These are phyloP conservation scores for Candida glucosophila DNA, from an alignment of 1,139 yeast species.

Conservation along the genomic window DNA sequence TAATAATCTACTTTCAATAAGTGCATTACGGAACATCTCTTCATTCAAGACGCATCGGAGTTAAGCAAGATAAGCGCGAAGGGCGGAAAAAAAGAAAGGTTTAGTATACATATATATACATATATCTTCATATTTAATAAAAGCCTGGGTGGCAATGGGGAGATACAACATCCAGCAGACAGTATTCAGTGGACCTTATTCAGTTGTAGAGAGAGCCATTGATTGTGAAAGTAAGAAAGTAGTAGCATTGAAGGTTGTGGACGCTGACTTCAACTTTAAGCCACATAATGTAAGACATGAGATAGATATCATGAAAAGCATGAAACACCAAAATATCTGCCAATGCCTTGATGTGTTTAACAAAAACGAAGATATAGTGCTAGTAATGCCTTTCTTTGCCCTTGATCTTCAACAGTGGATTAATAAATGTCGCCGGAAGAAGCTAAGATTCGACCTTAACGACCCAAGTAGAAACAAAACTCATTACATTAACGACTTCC, in stretches of 20 bases:
- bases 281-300: constrained; percentile 35
- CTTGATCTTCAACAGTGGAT: constrained; percentile 20
- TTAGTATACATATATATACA: no score
- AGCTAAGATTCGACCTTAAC: constrained; percentile 14
- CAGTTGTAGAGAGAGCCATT: constrained; percentile 23
- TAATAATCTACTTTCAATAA: no score
- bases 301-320: constrained; percentile 16
- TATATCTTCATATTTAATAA: no score
- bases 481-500: constrained; percentile 10
- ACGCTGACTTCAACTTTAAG: constrained; percentile 24
- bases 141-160: no score
- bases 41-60: no score
- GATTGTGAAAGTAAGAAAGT: constrained; percentile 6
- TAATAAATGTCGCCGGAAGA: constrained; percentile 8
- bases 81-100: no score
- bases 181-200: constrained; percentile 28
- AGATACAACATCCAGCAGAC: constrained; percentile 13
- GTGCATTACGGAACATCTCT: no score
- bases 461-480: constrained; percentile 10
- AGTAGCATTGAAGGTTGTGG: constrained; percentile 33
- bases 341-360: constrained; percentile 14
- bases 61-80: no score
- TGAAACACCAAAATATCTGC: constrained; percentile 17
- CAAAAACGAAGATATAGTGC: constrained; percentile 23
- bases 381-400: constrained; percentile 26